Base-by-base conservation (phyloP, 345 rosid genomes). In the Laguncularia racemosa region DNA sequence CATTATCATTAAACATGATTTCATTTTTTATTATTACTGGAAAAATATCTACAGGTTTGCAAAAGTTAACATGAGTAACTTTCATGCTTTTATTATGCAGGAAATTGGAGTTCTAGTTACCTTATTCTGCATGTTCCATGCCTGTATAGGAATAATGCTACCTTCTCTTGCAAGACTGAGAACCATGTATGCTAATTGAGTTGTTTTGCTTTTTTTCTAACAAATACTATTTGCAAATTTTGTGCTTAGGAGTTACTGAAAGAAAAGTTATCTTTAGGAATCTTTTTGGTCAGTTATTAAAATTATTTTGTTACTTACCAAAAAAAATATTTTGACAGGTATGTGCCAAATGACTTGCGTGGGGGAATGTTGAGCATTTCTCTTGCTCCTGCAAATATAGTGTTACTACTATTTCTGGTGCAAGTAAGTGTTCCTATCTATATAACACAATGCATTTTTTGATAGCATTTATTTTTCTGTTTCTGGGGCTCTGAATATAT, bases 361-460 rank as follows among this genome's bases (percentile, higher is more conserved):
- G 99, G 95, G 65, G 97, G 99, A 70, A 89, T 87, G 99, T 82
- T 93, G 47, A 77, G 85, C 72, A 73, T 89, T 56, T 89, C 99
- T 71, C 76, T 85, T 44, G 86, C 86, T 43, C 92, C 95, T 61
- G 88, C 95, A 47, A 85, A 90, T 79, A 92, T 82, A 18, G 82
- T 83, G 51, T 57, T 84, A 49, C 69, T 90, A 52, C 73, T 84
- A 67, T 57, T 81, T 57, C 46, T 93, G 59, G 68, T 82, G 56
- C 95, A 77, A 62, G 98, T 91, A 43, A 44, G 64, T 57, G 16
- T 58, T 59, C 40, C 11, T 1, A 6, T 20, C 43, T n/a, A 6
- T 20, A 46, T 16, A 46, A 67, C 12, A 44, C 17, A 18, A 51
- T 57, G 28, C 59, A 49, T 44, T 14, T 33, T n/a, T 33, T 33